Percentiles rank a stretch among this genome's conserved stretches.
Evolutionary conservation across 371 early-diverging fungal species (phyloP).

Genomic region (Apophysomyces variabilis): DNA sequence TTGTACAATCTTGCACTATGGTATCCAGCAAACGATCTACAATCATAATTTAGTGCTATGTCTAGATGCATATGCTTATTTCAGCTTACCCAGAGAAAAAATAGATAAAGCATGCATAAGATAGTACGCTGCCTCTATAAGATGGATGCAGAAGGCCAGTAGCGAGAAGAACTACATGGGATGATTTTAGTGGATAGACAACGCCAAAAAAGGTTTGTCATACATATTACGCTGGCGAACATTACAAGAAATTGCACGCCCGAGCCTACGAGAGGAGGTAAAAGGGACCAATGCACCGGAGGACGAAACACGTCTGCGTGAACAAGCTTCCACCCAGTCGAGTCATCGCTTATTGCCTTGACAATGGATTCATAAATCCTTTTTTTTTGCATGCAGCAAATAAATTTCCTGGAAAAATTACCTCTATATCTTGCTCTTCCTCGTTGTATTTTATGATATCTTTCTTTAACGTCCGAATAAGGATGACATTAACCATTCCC

Average conservation of each 20-base stretch:
- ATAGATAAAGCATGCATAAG: conserved; percentile 73
- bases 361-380: neutral
- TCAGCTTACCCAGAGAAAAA: conserved; percentile 67
- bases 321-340: conserved; percentile 88
- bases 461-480: conserved; percentile 81
- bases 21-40: conserved; percentile 70
- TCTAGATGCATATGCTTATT: conserved; percentile 16
- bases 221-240: conserved; percentile 48
- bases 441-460: conserved; percentile 88
- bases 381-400: neutral
- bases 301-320: conserved; percentile 88
- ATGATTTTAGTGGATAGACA: neutral
- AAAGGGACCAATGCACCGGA: conserved; percentile 60
- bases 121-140: conserved; percentile 73
- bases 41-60: conserved; percentile 4
- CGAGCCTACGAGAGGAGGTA: conserved; percentile 79
- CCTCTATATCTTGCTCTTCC: conserved; percentile 54
- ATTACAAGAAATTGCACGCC: conserved; percentile 80
- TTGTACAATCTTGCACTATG: conserved; percentile 79
- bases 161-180: conserved; percentile 63
- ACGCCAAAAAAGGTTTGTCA: conserved; percentile 25
- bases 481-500: conserved; percentile 86
- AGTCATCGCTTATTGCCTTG: conserved; percentile 79
- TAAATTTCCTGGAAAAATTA: conserved; percentile 8
- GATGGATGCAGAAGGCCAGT: conserved; percentile 84